A percentile compares a stretch with the other conserved stretches of the same genome.
These are phyloP conservation scores for Verticillium nubilum DNA, from an alignment of 2,329 filamentous ascomycete genomes.

Conservation along the genomic window DNA sequence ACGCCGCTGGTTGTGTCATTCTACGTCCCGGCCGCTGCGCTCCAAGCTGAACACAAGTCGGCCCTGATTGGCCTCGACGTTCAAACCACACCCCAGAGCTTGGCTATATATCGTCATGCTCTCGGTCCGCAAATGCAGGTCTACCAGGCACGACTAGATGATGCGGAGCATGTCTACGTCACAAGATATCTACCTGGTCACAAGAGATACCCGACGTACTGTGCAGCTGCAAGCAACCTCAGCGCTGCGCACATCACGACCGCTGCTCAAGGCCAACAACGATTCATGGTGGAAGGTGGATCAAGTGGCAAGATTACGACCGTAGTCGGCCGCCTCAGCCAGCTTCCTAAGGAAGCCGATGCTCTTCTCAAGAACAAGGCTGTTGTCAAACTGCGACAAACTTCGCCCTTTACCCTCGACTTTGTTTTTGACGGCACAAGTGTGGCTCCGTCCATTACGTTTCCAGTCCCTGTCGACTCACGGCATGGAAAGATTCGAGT, in stretches of 20 bases:
- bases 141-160: constrained; percentile 23
- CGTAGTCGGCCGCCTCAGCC: constrained; percentile 33
- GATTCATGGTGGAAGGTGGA: constrained; percentile 24
- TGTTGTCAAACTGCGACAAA: constrained; percentile 29
- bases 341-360: constrained; percentile 27
- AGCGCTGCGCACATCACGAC: neutral
- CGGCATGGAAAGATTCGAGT: constrained; percentile 30
- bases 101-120: constrained; percentile 14
- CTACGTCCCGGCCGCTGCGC: constrained; percentile 27
- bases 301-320: constrained; percentile 22
- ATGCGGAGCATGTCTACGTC: constrained; percentile 26
- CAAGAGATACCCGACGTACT: constrained; percentile 17
- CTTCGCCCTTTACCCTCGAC: constrained; percentile 32
- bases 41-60: constrained; percentile 26
- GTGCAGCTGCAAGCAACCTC: constrained; percentile 13
- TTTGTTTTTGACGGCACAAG: constrained; percentile 29
- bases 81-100: constrained; percentile 16
- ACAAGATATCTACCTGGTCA: constrained; percentile 31
- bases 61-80: constrained; percentile 26
- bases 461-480: constrained; percentile 32
- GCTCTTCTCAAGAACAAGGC: constrained; percentile 30
- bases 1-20: constrained; percentile 35
- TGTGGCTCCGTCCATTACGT: constrained; percentile 28
- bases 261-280: constrained; percentile 1
- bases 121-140: constrained; percentile 22